Base-by-base conservation (phyloP, 2,329 filamentous ascomycete genomes). In the Fusarium cicatricum region DNA sequence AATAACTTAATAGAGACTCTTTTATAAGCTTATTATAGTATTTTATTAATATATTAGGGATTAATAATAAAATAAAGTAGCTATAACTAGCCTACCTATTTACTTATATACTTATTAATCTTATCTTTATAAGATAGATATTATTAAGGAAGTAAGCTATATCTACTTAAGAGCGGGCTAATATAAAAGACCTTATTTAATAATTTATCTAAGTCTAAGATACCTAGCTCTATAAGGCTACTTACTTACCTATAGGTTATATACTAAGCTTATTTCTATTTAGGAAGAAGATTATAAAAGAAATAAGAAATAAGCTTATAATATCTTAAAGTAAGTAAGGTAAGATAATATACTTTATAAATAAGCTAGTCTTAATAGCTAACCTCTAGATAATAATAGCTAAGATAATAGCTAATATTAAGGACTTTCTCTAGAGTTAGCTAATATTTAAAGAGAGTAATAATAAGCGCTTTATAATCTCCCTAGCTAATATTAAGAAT, bases 381-480 rank as follows among this genome's bases (percentile, higher is more conserved):
- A 11, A 48, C 12, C 16, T 48, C n/a, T 14, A 15, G 15, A 11
- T 16, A 23, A 48, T 48, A 16, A 10, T 48, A 7, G 17, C 36
- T 12, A 31, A 23, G 34, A 48, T 48, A n/a, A 48, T 15, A 11
- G 32, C 12, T 15, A 26, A 48, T 32, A 28, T 28, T 11, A 14
- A 48, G 45, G 37, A 48, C 34, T n/a, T 48, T 3, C 28, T 48
- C 3, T 48, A 21, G 16, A 26, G 29, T 33, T 21, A 40, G 21
- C 32, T 48, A 15, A 48, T 48, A 15, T 48, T 48, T 15, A 48
- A 48, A 21, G 34, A 48, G 37, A 28, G 45, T 15, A 15, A 39
- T 15, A 15, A 48, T 16, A 21, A 40, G 34, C 14, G 14, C 7
- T 48, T 48, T 26, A 33, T 40, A 5, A 28, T 48, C 32, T 14